These are phyloP conservation scores for Aquilaria yunnanensis DNA, from an alignment of 345 rosid species.

Conservation along the genomic window DNA sequence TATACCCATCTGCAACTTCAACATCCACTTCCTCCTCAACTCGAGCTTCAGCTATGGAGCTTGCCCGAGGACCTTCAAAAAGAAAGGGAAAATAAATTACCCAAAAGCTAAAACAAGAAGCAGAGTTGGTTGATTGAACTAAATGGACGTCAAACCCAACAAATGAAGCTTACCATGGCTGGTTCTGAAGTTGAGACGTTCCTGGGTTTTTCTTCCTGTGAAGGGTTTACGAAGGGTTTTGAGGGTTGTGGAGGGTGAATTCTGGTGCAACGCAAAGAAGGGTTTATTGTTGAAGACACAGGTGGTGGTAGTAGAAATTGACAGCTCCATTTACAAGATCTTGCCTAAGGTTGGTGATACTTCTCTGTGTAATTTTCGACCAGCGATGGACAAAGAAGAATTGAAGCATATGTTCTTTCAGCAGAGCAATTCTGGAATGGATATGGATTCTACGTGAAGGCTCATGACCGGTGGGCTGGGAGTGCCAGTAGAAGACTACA, in stretches of 20 bases:
- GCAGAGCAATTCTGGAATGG: too few species aligned
- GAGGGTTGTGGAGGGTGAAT: conserved; percentile 11
- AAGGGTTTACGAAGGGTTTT: conserved; percentile 10
- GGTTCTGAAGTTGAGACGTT: neutral
- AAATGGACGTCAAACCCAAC: neutral
- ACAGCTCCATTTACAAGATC: conserved; percentile 2
- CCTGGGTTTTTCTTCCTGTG: neutral
- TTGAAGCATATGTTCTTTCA: too few species aligned
- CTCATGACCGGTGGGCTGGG: too few species aligned
- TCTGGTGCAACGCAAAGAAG: conserved; percentile 26
- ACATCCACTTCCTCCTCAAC: conserved; percentile 40
- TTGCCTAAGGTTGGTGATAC: too few species aligned
- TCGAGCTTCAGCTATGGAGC: conserved; percentile 22
- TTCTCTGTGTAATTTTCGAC: too few species aligned
- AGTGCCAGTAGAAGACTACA: too few species aligned
- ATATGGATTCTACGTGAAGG: too few species aligned
- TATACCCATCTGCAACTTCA: conserved; percentile 70
- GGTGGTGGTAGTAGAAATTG: conserved; percentile 18
- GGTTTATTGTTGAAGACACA: conserved; percentile 12
- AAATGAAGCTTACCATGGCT: neutral
- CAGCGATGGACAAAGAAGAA: too few species aligned
- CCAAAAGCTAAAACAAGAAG: conserved; percentile 1
- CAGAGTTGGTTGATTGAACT: neutral
- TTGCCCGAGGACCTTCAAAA: conserved; percentile 43
- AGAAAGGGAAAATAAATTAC: neutral